These are phyloP conservation scores for Nosema muscidifuracis DNA, from an alignment of 371 early-diverging fungal genomes.

Conservation along the genomic window DNA sequence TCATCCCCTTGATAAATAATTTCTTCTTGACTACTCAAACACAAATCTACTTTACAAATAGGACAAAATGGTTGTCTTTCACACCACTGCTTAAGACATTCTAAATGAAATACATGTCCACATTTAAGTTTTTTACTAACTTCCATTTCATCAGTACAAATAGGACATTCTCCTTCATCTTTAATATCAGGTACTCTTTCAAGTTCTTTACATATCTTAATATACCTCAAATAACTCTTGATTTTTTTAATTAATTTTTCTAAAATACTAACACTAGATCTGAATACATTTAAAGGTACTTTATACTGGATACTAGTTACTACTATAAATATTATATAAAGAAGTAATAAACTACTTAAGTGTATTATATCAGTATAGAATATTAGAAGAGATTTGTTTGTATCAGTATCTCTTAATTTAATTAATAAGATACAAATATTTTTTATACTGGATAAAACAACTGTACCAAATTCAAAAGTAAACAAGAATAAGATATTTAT, in stretches of 20 bases:
- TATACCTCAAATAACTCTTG: slow-evolving; percentile 34
- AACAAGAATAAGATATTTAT: slow-evolving; percentile 49
- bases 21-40: slow-evolving; percentile 1
- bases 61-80: slow-evolving; percentile 95
- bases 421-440: slow-evolving; percentile 12
- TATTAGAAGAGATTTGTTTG: not conserved
- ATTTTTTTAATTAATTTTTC: slow-evolving; percentile 41
- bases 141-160: slow-evolving; percentile 60
- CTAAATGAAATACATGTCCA: slow-evolving; percentile 90
- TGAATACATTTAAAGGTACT: slow-evolving; percentile 53
- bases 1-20: slow-evolving; percentile 28
- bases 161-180: slow-evolving; percentile 51
- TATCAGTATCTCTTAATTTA: not conserved
- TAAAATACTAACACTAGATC: slow-evolving; percentile 41
- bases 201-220: slow-evolving; percentile 39
- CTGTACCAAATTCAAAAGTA: slow-evolving; percentile 53
- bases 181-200: slow-evolving; percentile 44
- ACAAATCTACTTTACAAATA: slow-evolving; percentile 69
- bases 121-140: slow-evolving; percentile 78
- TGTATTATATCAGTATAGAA: slow-evolving; percentile 52
- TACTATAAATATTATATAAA: slow-evolving; percentile 50
- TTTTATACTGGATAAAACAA: slow-evolving; percentile 40
- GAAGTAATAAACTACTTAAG: slow-evolving; percentile 29
- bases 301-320: slow-evolving; percentile 43
- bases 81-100: slow-evolving; percentile 89